A percentile compares a stretch with the other conserved stretches of the same genome.
phyloP scores from a whole-genome alignment of 2,329 filamentous ascomycete species.

The Grosmannia penicillata region DNA sequence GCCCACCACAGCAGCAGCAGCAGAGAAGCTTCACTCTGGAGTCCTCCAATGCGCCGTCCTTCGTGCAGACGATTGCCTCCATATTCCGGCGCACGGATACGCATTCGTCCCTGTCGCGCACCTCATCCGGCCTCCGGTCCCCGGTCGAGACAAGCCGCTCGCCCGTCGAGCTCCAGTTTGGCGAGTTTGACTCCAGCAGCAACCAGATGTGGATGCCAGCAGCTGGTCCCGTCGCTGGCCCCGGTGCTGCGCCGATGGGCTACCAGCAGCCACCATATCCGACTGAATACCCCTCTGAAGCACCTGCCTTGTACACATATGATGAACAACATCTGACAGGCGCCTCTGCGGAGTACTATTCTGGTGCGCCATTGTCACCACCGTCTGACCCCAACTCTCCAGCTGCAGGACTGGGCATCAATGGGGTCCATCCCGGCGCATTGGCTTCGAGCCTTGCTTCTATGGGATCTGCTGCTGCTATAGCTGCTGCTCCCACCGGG shows the following conservation, averaged over 20 bases:
- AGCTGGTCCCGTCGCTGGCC: background rate
- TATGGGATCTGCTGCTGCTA: conserved; percentile 3
- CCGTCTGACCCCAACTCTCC: conserved; percentile 7
- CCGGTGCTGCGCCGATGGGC: background rate
- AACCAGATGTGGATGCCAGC: conserved; percentile 10
- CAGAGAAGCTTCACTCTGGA: conserved; percentile 7
- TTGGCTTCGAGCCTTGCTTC: conserved; percentile 4
- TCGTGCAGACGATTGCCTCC: conserved; percentile 5
- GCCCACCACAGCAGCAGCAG: background rate
- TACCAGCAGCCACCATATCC: background rate
- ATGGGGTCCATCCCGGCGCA: background rate
- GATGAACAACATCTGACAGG: background rate
- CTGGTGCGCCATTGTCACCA: conserved; percentile 13
- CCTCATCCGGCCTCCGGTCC: background rate
- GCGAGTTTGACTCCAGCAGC: background rate
- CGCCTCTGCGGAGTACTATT: conserved; percentile 15
- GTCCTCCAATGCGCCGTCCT: background rate
- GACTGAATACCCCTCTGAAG: background rate
- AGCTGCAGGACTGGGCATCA: background rate
- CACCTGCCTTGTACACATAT: background rate
- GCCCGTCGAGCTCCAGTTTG: conserved; percentile 4
- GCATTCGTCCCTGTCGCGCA: conserved; percentile 8
- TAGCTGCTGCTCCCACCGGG: background rate
- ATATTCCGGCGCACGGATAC: conserved; percentile 10
- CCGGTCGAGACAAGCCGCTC: conserved; percentile 2